These are phyloP conservation scores for Aspergillus affinis DNA, from an alignment of 495 filamentous ascomycete species.

Conservation along the genomic window DNA sequence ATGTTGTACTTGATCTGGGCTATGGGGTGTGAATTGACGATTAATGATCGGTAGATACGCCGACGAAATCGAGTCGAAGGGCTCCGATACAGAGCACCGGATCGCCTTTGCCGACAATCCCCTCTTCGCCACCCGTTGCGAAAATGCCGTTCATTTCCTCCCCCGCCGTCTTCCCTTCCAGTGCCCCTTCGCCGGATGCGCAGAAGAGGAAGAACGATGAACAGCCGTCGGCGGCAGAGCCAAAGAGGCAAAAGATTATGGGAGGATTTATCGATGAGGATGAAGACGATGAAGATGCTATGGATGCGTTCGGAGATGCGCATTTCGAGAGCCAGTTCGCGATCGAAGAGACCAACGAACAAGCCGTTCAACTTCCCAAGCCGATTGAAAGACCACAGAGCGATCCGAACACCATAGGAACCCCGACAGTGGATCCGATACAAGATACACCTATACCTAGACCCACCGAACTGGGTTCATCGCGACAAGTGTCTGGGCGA, in stretches of 20 bases:
- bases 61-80: slow-evolving; percentile 29
- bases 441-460: slow-evolving; percentile 8
- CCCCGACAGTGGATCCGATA: slow-evolving; percentile 9
- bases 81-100: slow-evolving; percentile 27
- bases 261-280: slow-evolving; percentile 50
- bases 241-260: slow-evolving; percentile 41
- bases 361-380: slow-evolving; percentile 14
- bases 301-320: slow-evolving; percentile 30
- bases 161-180: slow-evolving; percentile 56
- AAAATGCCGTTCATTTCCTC: slow-evolving; percentile 66
- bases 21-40: background rate
- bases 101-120: slow-evolving; percentile 23
- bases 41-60: slow-evolving; percentile 37
- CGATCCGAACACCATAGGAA: slow-evolving; percentile 4
- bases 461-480: slow-evolving; percentile 12
- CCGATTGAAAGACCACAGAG: background rate
- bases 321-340: slow-evolving; percentile 40
- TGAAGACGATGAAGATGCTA: slow-evolving; percentile 33
- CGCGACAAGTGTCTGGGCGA: slow-evolving; percentile 20
- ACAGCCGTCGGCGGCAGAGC: slow-evolving; percentile 30
- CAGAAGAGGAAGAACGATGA: slow-evolving; percentile 52
- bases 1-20: slow-evolving; percentile 22
- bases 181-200: slow-evolving; percentile 47
- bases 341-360: slow-evolving; percentile 31
- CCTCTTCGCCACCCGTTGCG: slow-evolving; percentile 33